Evolutionary conservation across 352 stramenopile genomes (phyloP).

Genomic region (Pythium sukuiense): DNA sequence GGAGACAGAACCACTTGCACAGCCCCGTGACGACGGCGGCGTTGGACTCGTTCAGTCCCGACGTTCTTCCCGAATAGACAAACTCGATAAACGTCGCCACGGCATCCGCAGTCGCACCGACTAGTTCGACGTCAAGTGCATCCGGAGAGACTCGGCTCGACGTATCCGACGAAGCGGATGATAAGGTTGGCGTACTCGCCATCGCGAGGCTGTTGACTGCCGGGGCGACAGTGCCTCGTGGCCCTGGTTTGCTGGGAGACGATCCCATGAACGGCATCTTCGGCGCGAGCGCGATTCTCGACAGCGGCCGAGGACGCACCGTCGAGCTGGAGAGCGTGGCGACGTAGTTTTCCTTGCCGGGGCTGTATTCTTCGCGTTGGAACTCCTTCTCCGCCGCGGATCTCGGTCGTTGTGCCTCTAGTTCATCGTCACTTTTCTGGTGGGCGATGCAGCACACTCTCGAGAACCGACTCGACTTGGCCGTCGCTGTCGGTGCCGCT

Average conservation of each 20-base stretch:
- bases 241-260: background rate
- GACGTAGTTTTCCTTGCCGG: constrained; percentile 30
- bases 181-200: background rate
- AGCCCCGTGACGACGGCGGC: constrained; percentile 42
- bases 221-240: background rate
- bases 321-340: background rate
- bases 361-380: constrained; percentile 12
- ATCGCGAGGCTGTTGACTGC: background rate
- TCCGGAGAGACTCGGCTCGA: background rate
- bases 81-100: constrained; percentile 60
- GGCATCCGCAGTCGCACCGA: constrained; percentile 35
- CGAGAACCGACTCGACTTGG: constrained; percentile 3
- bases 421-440: constrained; percentile 8
- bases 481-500: background rate
- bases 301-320: constrained; percentile 8
- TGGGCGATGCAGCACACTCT: constrained; percentile 27
- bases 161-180: background rate
- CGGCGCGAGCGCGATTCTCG: constrained; percentile 17
- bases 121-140: constrained; percentile 46
- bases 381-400: constrained; percentile 1
- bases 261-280: constrained; percentile 19
- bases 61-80: constrained; percentile 45
- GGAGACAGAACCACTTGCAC: constrained; percentile 44
- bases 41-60: constrained; percentile 32
- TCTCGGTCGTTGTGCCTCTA: background rate